Conservation (phyloP, 1,284 basidiomycete genomes). For the Ceratobasidium sp. region DNA sequence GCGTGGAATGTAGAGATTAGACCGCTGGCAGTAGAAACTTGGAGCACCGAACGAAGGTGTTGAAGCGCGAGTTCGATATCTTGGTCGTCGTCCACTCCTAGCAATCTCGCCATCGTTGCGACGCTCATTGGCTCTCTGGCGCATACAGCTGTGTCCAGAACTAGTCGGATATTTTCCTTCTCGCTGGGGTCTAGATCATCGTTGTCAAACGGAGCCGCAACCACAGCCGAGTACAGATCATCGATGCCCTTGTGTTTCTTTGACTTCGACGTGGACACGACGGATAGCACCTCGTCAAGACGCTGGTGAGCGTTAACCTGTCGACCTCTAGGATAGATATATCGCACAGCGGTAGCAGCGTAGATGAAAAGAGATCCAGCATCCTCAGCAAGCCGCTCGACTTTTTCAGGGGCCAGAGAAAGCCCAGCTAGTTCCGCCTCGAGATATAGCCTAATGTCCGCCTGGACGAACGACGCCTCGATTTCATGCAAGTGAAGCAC, state of each 20-base stretch:
- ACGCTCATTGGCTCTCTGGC: neutral
- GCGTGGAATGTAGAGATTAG: neutral
- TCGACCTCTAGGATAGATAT: neutral
- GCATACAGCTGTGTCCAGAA: neutral
- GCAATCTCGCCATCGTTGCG: neutral
- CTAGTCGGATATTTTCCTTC: neutral
- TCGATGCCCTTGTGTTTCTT: neutral
- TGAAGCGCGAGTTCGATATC: neutral
- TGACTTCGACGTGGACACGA: neutral
- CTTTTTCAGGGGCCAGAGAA: neutral
- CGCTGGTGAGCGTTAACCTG: neutral
- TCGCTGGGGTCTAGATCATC: neutral
- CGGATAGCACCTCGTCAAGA: neutral
- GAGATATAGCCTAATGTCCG: neutral
- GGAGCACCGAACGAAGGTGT: slow-evolving; percentile 4
- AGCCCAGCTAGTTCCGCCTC: neutral
- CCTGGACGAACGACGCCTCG: neutral
- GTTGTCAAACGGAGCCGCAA: neutral
- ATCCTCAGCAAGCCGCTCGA: neutral
- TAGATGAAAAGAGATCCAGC: slow-evolving; percentile 5
- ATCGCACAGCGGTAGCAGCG: slow-evolving; percentile 14
- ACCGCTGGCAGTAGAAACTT: neutral
- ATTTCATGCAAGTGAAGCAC: slow-evolving; percentile 7
- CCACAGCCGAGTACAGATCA: neutral
- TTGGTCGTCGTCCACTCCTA: neutral